Conservation (phyloP, 306 rosid species). For the Sechiopsis laciniata region DNA sequence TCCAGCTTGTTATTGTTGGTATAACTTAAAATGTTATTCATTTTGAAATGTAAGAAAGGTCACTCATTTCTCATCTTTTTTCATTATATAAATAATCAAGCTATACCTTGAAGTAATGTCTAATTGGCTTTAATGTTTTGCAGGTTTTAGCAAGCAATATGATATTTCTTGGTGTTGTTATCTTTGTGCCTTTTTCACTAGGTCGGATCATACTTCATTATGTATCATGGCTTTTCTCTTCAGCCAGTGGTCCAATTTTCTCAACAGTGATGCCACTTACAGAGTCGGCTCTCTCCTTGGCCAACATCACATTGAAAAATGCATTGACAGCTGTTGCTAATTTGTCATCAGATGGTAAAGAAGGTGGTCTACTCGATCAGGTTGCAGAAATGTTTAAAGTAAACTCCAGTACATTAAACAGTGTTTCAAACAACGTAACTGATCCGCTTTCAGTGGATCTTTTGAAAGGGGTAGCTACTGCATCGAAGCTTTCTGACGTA, state of each 20-base stretch:
- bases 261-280: slow-evolving; percentile 63
- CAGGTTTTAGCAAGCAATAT: slow-evolving; percentile 98
- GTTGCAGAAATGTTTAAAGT: slow-evolving; percentile 69
- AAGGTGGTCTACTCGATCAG: slow-evolving; percentile 60
- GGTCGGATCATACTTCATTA: slow-evolving; percentile 80
- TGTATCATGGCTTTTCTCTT: slow-evolving; percentile 69
- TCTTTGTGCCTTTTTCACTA: slow-evolving; percentile 84
- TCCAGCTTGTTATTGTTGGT: background rate
- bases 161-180: slow-evolving; percentile 96
- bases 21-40: slow-evolving; percentile 11
- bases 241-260: slow-evolving; percentile 60
- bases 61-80: background rate
- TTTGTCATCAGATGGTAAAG: slow-evolving; percentile 62
- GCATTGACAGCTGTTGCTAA: slow-evolving; percentile 69
- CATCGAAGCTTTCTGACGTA: slow-evolving; percentile 84
- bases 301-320: slow-evolving; percentile 79
- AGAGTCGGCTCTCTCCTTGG: slow-evolving; percentile 75
- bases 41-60: background rate
- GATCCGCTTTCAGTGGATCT: slow-evolving; percentile 56
- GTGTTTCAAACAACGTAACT: slow-evolving; percentile 55
- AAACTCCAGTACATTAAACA: slow-evolving; percentile 58
- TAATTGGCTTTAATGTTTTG: slow-evolving; percentile 22
- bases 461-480: slow-evolving; percentile 58
- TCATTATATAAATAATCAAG: background rate
- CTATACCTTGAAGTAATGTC: background rate